Conservation (phyloP, 805 yeast species). For the Kuraishia cidri region DNA sequence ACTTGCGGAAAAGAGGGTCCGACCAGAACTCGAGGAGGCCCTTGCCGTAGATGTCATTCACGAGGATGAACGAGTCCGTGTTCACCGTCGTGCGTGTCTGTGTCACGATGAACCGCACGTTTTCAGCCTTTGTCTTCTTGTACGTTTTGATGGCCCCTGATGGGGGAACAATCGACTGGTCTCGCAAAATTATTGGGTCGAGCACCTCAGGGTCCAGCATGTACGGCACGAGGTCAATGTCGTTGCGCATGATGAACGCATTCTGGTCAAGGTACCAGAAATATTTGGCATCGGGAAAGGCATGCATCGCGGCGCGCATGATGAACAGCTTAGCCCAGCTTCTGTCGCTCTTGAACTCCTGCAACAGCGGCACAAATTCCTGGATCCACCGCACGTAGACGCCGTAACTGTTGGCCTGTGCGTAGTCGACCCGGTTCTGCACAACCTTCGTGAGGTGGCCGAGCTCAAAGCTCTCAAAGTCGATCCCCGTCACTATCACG, state of each 20-base stretch:
- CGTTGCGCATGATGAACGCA: slow-evolving; percentile 66
- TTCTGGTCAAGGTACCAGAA: slow-evolving; percentile 84
- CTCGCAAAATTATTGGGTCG: slow-evolving; percentile 54
- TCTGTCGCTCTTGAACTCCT: slow-evolving; percentile 33
- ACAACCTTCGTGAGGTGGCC: slow-evolving; percentile 59
- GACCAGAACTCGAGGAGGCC: slow-evolving; percentile 74
- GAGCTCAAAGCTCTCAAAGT: slow-evolving; percentile 56
- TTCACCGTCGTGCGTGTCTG: slow-evolving; percentile 61
- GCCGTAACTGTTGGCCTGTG: slow-evolving; percentile 74
- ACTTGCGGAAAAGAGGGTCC: slow-evolving; percentile 62
- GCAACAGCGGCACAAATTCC: slow-evolving; percentile 63
- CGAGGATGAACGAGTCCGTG: slow-evolving; percentile 63
- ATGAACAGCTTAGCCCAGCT: slow-evolving; percentile 59
- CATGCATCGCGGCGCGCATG: slow-evolving; percentile 83
- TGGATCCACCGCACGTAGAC: slow-evolving; percentile 78
- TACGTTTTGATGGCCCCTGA: slow-evolving; percentile 63
- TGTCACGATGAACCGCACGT: slow-evolving; percentile 54
- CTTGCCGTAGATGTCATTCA: slow-evolving; percentile 55
- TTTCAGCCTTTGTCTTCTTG: slow-evolving; percentile 42
- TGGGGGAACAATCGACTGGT: slow-evolving; percentile 67
- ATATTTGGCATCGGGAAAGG: slow-evolving; percentile 86
- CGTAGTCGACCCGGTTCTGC: slow-evolving; percentile 85
- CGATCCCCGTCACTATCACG: slow-evolving; percentile 72
- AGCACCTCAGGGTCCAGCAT: slow-evolving; percentile 53
- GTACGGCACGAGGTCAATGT: slow-evolving; percentile 49